phyloP scores from a whole-genome alignment of 2,329 filamentous ascomycete species.

The Colletotrichum musicola region DNA sequence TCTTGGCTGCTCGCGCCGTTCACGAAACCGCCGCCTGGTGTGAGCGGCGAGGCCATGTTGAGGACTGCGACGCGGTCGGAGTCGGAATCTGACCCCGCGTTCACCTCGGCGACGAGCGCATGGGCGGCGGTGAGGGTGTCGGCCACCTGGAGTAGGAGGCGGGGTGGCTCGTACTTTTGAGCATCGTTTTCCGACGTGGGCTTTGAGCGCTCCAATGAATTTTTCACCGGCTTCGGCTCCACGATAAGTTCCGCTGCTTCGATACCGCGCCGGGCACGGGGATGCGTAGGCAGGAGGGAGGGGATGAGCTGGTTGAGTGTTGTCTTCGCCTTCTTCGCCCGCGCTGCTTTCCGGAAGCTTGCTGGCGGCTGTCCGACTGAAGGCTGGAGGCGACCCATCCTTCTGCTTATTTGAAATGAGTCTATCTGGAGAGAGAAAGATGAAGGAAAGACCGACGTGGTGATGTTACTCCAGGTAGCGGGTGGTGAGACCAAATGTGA shows the following conservation, averaged over 20 bases:
- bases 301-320: conserved; percentile 73
- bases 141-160: conserved; percentile 59
- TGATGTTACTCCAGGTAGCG: too few relatives aligned
- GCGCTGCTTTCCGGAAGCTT: conserved; percentile 44
- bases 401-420: background rate
- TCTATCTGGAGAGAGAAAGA: background rate
- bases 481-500: too few relatives aligned
- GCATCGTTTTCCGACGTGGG: background rate
- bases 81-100: background rate
- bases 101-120: conserved; percentile 43
- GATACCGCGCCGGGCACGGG: conserved; percentile 67
- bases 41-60: conserved; percentile 74
- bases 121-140: conserved; percentile 68
- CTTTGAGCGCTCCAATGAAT: background rate
- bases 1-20: conserved; percentile 72
- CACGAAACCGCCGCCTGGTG: conserved; percentile 71
- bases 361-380: conserved; percentile 37
- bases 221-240: conserved; percentile 44
- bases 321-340: conserved; percentile 68
- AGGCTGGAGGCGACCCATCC: conserved; percentile 36
- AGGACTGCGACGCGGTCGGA: conserved; percentile 62
- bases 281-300: conserved; percentile 63
- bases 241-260: conserved; percentile 63
- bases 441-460: too few relatives aligned
- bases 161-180: conserved; percentile 40